Evolutionary conservation across 2,329 filamentous ascomycete species (phyloP), one percentile per base, ranked within the genome.

Genomic region (Ophiocordyceps camponoti-floridani): DNA sequence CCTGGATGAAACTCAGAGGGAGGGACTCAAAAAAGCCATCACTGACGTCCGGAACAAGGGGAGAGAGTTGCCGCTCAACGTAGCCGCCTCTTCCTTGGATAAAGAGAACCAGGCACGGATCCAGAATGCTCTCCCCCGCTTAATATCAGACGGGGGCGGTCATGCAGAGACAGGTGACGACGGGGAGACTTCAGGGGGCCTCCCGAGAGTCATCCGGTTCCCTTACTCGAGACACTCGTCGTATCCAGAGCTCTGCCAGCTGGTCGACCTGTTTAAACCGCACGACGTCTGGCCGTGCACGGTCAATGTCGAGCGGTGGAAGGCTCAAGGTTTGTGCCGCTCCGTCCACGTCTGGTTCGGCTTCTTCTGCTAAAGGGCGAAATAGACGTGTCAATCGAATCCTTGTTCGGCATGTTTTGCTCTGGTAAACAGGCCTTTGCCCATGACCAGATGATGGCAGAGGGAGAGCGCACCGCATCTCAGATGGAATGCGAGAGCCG

Each of bases 161-260:
- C 13, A 16, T 7, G 23, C 23, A 23, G 23, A 23, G 23, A 23
- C 23, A 3, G 23, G 23, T 23, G 23, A 23, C 23, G 23, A 23
- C 23, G 23, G 23, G 23, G 16, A 38, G 35, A 4, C 35, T 19
- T n/a, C n/a, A 43, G 44, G 6, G 51, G n/a, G 31, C 41, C 54
- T 73, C 2, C 62, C 69, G 0, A 62, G 52, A 12, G 54, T 54
- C 0, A 73, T 79, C 3, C 63, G 57, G 0, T 95, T 94, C 51
- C 84, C 88, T 0, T 95, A 88, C 55, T 89, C 89, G 0, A 75
- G 89, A 1, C 89, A 96, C 59, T 93, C 89, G 0, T 94, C 85
- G 0, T 89, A 91, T 48, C 65, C 68, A 0, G 89, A 95, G 57
- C 70, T 94, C 3, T 82, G 84, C 49, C 62, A 77, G 44, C 63